Percentiles rank a stretch among this genome's conserved stretches.
Evolutionary conservation across 2,329 filamentous ascomycete species (phyloP).

Genomic region (Colletotrichum sp.): DNA sequence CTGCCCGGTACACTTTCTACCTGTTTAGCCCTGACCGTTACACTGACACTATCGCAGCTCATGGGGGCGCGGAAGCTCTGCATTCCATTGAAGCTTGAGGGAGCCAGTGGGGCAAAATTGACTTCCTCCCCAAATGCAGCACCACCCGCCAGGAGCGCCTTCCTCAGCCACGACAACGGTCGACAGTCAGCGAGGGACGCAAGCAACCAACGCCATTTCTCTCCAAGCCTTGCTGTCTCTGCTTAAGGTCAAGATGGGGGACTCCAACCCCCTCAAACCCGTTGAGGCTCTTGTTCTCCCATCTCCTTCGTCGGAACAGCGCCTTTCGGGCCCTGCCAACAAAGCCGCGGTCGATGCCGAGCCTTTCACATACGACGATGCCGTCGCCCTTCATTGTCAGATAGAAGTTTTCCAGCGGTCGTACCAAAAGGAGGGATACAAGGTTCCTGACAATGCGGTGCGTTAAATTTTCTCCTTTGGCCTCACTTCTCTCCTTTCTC

Average conservation of each 20-base stretch:
- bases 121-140: background rate
- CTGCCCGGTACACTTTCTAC: background rate
- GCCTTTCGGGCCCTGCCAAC: background rate
- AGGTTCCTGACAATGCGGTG: background rate
- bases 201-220: background rate
- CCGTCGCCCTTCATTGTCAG: background rate
- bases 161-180: background rate
- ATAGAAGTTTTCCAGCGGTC: background rate
- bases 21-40: too few relatives aligned
- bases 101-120: background rate
- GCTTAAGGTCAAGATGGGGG: background rate
- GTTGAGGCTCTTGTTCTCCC: background rate
- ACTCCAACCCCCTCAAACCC: background rate
- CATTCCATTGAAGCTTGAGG: background rate
- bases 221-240: background rate
- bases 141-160: background rate
- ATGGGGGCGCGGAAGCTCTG: too few relatives aligned
- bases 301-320: background rate
- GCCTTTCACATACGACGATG: background rate
- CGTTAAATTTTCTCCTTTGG: background rate
- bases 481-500: too few relatives aligned
- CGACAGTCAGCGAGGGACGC: background rate
- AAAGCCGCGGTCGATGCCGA: background rate
- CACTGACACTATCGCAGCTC: background rate
- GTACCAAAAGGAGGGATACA: background rate